phyloP scores from a whole-genome alignment of 2,329 filamentous ascomycete genomes.

The Trichoderma afroharzianum region DNA sequence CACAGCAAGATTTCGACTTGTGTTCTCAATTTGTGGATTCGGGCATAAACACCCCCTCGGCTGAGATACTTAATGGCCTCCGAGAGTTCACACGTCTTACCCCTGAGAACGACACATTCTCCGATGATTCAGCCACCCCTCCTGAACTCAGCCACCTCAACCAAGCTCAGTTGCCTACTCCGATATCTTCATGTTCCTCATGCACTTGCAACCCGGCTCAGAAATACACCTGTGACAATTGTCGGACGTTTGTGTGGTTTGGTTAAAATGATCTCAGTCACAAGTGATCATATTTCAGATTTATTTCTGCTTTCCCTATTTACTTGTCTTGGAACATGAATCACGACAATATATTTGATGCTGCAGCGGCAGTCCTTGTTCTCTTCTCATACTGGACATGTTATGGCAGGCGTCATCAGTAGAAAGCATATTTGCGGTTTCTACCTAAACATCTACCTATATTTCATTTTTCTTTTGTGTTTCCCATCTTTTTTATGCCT shows the following conservation, averaged over 20 bases:
- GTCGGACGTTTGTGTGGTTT: not conserved
- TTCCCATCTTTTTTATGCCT: not conserved
- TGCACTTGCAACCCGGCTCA: not conserved
- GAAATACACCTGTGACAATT: not conserved
- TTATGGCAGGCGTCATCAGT: not conserved
- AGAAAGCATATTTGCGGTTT: not conserved
- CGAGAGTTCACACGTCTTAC: not conserved
- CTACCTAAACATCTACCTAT: not conserved
- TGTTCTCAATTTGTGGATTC: not conserved
- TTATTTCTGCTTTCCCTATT: not conserved
- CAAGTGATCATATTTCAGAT: not conserved
- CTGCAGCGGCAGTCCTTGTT: not conserved
- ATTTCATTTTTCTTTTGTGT: not conserved
- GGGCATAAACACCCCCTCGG: not conserved
- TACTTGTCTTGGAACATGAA: not conserved
- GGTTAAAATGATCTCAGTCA: not conserved
- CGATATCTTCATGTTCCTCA: not conserved
- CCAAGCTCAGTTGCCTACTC: not conserved
- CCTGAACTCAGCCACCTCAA: not conserved
- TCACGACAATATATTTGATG: not conserved
- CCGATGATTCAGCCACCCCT: not conserved
- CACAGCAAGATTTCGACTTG: not conserved
- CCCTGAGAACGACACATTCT: not conserved
- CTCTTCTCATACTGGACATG: not conserved
- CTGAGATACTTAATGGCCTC: not conserved